These are phyloP conservation scores for Ilex asprella DNA, from an alignment of 257 asterid genomes.

Conservation along the genomic window DNA sequence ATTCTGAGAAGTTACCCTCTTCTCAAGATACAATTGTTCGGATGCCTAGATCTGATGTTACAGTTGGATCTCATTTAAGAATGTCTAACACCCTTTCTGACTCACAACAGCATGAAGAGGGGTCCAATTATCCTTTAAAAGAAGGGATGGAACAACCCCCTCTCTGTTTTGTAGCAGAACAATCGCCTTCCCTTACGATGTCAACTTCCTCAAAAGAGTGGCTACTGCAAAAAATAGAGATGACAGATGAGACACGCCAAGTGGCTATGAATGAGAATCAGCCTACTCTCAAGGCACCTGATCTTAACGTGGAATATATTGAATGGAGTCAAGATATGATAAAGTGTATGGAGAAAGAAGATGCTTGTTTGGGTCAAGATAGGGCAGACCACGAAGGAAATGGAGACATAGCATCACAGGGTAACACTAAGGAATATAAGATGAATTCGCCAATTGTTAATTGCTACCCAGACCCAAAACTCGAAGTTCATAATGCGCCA, in stretches of 20 bases:
- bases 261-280: slow-evolving; percentile 18
- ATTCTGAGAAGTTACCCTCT: slow-evolving; percentile 25
- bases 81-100: slow-evolving; percentile 17
- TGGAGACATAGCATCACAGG: slow-evolving; percentile 17
- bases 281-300: slow-evolving; percentile 16
- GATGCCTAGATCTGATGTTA: slow-evolving; percentile 19
- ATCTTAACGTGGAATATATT: slow-evolving; percentile 17
- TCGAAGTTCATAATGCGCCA: slow-evolving; percentile 20
- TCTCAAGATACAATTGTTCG: slow-evolving; percentile 21
- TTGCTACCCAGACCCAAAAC: slow-evolving; percentile 28
- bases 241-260: slow-evolving; percentile 22
- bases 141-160: slow-evolving; percentile 19
- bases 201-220: slow-evolving; percentile 27
- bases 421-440: slow-evolving; percentile 22
- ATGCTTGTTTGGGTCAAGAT: slow-evolving; percentile 17
- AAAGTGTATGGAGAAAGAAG: slow-evolving; percentile 18
- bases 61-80: slow-evolving; percentile 17
- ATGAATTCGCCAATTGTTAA: slow-evolving; percentile 25
- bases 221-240: slow-evolving; percentile 24
- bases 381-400: slow-evolving; percentile 6
- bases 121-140: slow-evolving; percentile 17
- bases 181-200: slow-evolving; percentile 29
- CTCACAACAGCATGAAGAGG: slow-evolving; percentile 26
- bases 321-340: slow-evolving; percentile 20
- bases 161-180: slow-evolving; percentile 20